Conservation (phyloP, 2,329 filamentous ascomycete genomes). For the Claviceps arundinis region DNA sequence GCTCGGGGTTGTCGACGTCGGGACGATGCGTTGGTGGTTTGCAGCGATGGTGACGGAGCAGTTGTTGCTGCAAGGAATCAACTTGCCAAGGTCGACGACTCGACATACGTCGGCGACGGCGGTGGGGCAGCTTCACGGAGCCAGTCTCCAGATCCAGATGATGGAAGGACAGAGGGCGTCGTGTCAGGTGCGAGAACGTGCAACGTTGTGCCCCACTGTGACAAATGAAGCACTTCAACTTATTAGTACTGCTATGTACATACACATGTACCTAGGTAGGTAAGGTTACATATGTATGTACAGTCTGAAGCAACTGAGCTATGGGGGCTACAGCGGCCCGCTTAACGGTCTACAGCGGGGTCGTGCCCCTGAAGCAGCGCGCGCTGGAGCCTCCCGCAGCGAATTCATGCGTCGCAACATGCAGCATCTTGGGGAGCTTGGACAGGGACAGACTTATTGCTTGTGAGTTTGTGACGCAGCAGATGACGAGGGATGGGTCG, state of each 20-base stretch:
- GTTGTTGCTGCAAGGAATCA: constrained; percentile 3
- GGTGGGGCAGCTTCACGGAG: constrained; percentile 12
- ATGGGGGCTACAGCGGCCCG: too few relatives aligned
- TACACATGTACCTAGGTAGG: too few relatives aligned
- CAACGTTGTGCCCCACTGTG: background rate
- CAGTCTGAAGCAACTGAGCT: too few relatives aligned
- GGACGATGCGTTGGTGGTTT: background rate
- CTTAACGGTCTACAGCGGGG: too few relatives aligned
- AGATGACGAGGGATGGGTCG: background rate
- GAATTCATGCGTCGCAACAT: too few relatives aligned
- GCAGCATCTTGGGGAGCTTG: too few relatives aligned
- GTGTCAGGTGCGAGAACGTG: background rate
- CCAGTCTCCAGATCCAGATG: background rate
- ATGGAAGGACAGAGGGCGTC: constrained; percentile 9
- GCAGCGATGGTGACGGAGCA: background rate
- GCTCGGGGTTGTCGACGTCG: constrained; percentile 6
- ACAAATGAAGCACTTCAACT: too few relatives aligned
- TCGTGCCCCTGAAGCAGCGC: too few relatives aligned
- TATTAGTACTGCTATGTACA: too few relatives aligned
- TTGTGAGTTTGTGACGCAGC: background rate
- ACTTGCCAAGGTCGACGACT: background rate
- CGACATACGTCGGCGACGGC: constrained; percentile 8
- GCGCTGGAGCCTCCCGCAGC: too few relatives aligned
- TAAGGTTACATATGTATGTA: too few relatives aligned
- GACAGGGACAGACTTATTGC: too few relatives aligned